Evolutionary conservation across 1,139 yeast genomes (phyloP).

Genomic region (Candida sp.): DNA sequence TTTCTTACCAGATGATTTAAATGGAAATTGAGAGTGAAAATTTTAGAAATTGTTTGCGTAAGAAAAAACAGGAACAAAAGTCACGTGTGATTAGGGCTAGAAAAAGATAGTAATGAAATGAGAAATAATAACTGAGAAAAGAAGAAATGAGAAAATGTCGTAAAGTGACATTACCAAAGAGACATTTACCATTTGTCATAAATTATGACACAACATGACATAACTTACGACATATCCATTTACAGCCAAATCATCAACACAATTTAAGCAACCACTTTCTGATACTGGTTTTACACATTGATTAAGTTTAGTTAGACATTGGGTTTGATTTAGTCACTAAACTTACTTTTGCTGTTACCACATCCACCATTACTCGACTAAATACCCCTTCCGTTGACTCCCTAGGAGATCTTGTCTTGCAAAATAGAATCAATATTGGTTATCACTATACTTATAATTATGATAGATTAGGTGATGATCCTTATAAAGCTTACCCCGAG

Average conservation of each 20-base stretch:
- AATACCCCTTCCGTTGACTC: slow-evolving; percentile 41
- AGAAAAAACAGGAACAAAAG: too few relatives aligned
- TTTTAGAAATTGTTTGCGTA: too few relatives aligned
- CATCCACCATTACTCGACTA: slow-evolving; percentile 23
- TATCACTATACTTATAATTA: not conserved
- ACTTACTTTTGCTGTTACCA: slow-evolving; percentile 2
- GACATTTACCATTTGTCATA: too few relatives aligned
- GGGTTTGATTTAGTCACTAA: too few relatives aligned
- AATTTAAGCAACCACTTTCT: too few relatives aligned
- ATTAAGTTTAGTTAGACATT: too few relatives aligned
- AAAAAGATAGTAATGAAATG: too few relatives aligned
- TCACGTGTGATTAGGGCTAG: too few relatives aligned
- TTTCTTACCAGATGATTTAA: slow-evolving; percentile 40
- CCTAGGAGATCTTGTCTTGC: slow-evolving; percentile 1
- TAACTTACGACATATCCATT: not conserved
- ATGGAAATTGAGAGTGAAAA: not conserved
- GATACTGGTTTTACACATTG: too few relatives aligned
- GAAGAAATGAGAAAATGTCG: too few relatives aligned
- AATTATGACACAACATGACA: not conserved
- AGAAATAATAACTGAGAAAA: too few relatives aligned
- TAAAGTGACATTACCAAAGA: too few relatives aligned
- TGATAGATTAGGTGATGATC: not conserved
- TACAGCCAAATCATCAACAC: not conserved
- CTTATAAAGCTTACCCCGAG: slow-evolving; percentile 1
- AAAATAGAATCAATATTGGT: not conserved